Evolutionary conservation across 1,284 basidiomycete species (phyloP).

Genomic region (Rhodotorula sp.): DNA sequence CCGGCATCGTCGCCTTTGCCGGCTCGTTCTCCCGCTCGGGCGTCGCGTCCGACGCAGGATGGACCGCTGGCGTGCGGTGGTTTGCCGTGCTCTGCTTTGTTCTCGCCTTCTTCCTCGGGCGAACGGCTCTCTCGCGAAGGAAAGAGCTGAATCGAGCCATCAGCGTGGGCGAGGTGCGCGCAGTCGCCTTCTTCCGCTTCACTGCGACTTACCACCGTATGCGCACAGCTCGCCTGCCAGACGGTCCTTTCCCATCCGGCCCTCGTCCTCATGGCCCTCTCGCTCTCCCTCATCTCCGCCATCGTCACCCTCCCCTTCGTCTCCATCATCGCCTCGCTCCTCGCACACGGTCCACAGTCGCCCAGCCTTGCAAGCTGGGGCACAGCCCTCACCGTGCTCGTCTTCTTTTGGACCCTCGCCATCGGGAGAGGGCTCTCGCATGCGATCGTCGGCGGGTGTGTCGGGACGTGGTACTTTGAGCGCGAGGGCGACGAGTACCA

Average conservation of each 20-base stretch:
- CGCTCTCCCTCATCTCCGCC: conserved; percentile 70
- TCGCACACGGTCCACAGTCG: conserved; percentile 66
- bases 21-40: conserved; percentile 15
- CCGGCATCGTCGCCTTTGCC: conserved; percentile 28
- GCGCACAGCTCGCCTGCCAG: conserved; percentile 64
- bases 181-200: background rate
- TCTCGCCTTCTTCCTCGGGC: conserved; percentile 68
- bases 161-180: conserved; percentile 66
- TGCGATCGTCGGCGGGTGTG: conserved; percentile 65
- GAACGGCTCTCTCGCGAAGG: conserved; percentile 66
- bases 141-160: conserved; percentile 63
- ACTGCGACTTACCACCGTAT: background rate
- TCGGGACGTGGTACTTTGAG: conserved; percentile 91
- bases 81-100: conserved; percentile 74
- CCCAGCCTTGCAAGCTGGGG: conserved; percentile 43
- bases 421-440: conserved; percentile 78
- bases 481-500: conserved; percentile 58
- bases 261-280: conserved; percentile 74
- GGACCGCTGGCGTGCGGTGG: conserved; percentile 58
- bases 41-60: conserved; percentile 19
- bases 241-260: conserved; percentile 77
- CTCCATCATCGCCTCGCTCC: conserved; percentile 75
- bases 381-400: conserved; percentile 51
- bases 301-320: conserved; percentile 79
- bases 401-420: conserved; percentile 91